Evolutionary conservation across 169 alveolate species (phyloP).

Genomic region (Eimeria maxima): DNA sequence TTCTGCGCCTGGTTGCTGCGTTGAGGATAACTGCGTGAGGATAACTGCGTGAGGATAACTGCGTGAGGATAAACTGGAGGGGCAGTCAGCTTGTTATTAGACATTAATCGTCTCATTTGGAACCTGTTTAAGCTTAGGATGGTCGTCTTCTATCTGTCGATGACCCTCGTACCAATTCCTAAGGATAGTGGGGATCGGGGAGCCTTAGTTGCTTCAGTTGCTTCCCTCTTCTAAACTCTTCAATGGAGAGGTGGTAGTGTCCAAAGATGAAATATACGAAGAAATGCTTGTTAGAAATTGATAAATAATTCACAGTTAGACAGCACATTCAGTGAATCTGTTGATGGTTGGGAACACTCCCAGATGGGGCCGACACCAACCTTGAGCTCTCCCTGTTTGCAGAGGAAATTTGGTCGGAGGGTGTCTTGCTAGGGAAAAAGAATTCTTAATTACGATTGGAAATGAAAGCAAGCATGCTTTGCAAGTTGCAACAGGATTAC

Average conservation of each 20-base stretch:
- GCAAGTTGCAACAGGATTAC: not conserved
- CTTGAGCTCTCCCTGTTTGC: not conserved
- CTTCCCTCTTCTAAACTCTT: not conserved
- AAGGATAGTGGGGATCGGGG: not conserved
- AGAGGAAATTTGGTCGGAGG: not conserved
- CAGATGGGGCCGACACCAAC: not conserved
- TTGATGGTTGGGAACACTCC: not conserved
- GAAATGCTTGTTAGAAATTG: not conserved
- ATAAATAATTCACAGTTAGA: not conserved
- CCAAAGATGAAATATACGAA: not conserved
- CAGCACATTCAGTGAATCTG: not conserved
- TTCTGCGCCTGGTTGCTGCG: no score
- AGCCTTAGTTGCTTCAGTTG: not conserved
- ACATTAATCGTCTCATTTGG: not conserved
- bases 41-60: no score
- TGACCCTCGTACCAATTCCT: not conserved
- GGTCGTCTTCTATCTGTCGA: not conserved
- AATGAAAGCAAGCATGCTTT: not conserved
- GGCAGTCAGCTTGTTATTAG: not conserved
- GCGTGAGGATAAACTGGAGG: not conserved
- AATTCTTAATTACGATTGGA: not conserved
- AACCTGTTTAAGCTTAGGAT: not conserved
- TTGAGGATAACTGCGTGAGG: no score
- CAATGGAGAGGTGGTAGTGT: not conserved
- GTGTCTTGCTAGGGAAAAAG: not conserved